Conservation (phyloP, 2,329 filamentous ascomycete species). For the Colletotrichum filicis region DNA sequence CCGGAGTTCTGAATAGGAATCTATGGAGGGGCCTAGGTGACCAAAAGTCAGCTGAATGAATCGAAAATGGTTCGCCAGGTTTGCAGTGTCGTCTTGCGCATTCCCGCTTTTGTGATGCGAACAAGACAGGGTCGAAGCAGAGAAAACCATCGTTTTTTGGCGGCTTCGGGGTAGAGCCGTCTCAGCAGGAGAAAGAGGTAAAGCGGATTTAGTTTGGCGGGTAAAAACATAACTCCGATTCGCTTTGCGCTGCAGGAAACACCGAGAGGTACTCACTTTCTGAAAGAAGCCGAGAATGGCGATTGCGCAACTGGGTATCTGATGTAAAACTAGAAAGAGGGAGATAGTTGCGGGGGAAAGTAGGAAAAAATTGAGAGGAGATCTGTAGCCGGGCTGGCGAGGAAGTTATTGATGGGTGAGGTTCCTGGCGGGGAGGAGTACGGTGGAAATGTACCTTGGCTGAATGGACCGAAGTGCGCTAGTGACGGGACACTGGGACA, state of each 20-base stretch:
- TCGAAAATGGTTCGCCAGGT: neutral
- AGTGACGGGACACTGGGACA: constrained; percentile 31
- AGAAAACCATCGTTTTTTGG: too few relatives aligned
- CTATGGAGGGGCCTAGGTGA: constrained; percentile 17
- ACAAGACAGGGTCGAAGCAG: neutral
- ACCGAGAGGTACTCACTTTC: constrained; percentile 5
- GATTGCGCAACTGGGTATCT: constrained; percentile 32
- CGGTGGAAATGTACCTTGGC: constrained; percentile 32
- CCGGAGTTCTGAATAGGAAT: constrained; percentile 14
- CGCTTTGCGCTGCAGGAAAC: neutral
- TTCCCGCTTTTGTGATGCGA: neutral
- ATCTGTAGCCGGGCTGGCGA: constrained; percentile 21
- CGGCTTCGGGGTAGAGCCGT: neutral
- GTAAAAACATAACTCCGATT: neutral
- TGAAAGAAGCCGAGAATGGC: neutral
- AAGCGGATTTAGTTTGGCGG: neutral
- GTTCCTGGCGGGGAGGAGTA: constrained; percentile 32
- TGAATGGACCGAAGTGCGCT: constrained; percentile 26
- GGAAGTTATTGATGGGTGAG: constrained; percentile 33
- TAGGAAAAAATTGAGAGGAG: constrained; percentile 7
- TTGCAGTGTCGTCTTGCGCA: neutral
- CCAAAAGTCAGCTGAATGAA: constrained; percentile 13
- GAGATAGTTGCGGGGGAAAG: constrained; percentile 1
- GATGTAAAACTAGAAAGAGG: constrained; percentile 23
- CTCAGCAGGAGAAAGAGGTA: neutral